Percentiles rank a stretch among this genome's conserved stretches.
Evolutionary conservation across 495 filamentous ascomycete species (phyloP).

Genomic region (Xylaria venustula): DNA sequence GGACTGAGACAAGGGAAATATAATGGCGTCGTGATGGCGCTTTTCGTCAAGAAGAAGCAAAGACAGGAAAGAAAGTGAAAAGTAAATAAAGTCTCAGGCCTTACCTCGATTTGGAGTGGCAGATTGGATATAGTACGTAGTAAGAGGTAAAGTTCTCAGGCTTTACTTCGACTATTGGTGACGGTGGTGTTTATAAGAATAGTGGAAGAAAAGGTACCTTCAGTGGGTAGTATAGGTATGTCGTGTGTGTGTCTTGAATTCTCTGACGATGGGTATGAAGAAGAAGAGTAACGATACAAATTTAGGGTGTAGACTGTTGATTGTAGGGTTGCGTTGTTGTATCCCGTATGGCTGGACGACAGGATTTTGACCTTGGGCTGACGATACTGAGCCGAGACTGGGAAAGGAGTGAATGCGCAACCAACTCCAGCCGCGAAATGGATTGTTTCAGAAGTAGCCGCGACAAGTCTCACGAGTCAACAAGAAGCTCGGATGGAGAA

Average conservation of each 20-base stretch:
- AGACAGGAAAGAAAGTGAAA: not conserved
- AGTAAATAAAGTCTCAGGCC: not conserved
- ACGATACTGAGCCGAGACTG: not conserved
- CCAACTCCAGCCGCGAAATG: not conserved
- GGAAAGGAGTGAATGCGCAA: conserved; percentile 6
- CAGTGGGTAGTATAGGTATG: not conserved
- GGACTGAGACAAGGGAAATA: conserved; percentile 15
- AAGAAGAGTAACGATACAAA: no score
- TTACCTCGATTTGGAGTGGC: not conserved
- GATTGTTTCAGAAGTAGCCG: not conserved
- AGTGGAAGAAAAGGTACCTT: no score
- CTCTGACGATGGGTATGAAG: not conserved
- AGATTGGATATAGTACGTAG: not conserved
- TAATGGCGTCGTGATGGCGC: not conserved
- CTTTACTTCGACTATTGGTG: no score
- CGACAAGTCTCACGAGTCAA: conserved; percentile 6
- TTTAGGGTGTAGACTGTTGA: not conserved
- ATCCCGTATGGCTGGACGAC: not conserved
- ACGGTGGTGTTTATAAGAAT: no score
- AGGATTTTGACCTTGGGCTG: no score
- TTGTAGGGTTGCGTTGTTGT: not conserved
- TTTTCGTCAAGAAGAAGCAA: no score
- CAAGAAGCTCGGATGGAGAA: not conserved
- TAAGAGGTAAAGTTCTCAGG: no score
- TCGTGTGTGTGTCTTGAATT: no score